Base-by-base conservation (phyloP, 2,329 filamentous ascomycete species). In the Exophiala calicioides region DNA sequence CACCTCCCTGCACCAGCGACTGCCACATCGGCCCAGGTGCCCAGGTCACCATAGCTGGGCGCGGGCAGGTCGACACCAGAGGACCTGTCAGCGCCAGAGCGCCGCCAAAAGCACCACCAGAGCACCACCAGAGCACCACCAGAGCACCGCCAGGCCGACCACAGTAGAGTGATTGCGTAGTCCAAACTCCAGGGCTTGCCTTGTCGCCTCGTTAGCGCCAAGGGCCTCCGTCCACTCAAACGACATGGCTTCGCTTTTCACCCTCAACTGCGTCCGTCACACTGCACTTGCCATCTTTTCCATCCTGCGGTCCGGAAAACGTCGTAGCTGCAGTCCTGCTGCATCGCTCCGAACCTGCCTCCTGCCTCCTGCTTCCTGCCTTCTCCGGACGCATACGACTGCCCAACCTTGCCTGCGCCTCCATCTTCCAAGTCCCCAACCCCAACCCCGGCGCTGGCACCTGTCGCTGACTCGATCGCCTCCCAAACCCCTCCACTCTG, bases 171-270 rank as follows among this genome's bases (percentile, higher is more conserved):
- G 10, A 38, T 32, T 19, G 23, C 23, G 24, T 33, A 36, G 26
- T 37, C 42, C 37, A 37, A 26, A 36, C 5, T 35, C 32, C 15
- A 35, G 32, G 12, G 18, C 32, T 15, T 37, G n/a, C n/a, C n/a
- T n/a, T n/a, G n/a, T n/a, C n/a, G n/a, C n/a, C n/a, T 38, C 35
- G 36, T 36, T 48, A 52, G 49, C 49, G 49, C 49, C 49, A 52
- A 52, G 49, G 29, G 44, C 43, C 26, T 9, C 12, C 29, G 23
- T 30, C 49, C 49, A 52, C 44, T 52, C 49, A 48, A 23, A 31
- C 49, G 13, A 41, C 44, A 36, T 44, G 29, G 19, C 40, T 48
- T 38, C 42, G 42, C 38, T 33, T 41, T 31, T 45, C 31, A 20
- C 38, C 31, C n/a, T n/a, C n/a, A n/a, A n/a, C n/a, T n/a, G n/a